Base-by-base conservation (phyloP, 129 eudicot genomes). In the Flaveria ramosissima region DNA sequence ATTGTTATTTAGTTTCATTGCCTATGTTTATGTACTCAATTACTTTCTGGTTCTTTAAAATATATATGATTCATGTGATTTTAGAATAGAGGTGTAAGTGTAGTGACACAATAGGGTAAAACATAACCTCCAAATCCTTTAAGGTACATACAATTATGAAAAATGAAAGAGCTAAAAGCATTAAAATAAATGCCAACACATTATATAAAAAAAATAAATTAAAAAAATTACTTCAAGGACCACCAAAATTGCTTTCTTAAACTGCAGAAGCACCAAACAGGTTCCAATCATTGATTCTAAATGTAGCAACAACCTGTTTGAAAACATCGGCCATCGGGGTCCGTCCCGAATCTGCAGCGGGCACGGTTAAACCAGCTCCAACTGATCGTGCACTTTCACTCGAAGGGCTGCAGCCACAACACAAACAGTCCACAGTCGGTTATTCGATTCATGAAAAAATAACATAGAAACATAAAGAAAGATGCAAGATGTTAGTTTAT, bases 331-430 rank as follows among this genome's bases (percentile, higher is more conserved):
- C 81, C 96, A 94, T 79, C 16, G 93, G 86, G 82, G 84, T 81
- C 32, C 83, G 62, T 21, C 97, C 99, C 57, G 89, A 74, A 45
- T 91, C 88, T 47, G 87, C 86, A 74, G 99, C 97, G 43, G 97
- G 97, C 32, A 86, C 86, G 8, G 91, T 81, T 53, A 84, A 42
- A 39, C 99, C 97, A 15, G 97, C 92, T 73, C 97, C 93, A 82
- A 94, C 97, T 9, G 93, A 16, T 32, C 62, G 73, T n/a, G 99
- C 99, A 83, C 88, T 87, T 81, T 89, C 96, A 77, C 99, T 91
- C 70, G 89, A 82, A 77, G 97, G 97, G 84, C 99, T 94, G 80
- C 86, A 85, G 72, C 57, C 75, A 70, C 72, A 72, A 27, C 39
- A 75, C 43, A 60, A 30, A 19, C 71, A n/a, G 48, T 20, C 61